phyloP scores from a whole-genome alignment of 164 flowering plant species.

The Santalum album region DNA sequence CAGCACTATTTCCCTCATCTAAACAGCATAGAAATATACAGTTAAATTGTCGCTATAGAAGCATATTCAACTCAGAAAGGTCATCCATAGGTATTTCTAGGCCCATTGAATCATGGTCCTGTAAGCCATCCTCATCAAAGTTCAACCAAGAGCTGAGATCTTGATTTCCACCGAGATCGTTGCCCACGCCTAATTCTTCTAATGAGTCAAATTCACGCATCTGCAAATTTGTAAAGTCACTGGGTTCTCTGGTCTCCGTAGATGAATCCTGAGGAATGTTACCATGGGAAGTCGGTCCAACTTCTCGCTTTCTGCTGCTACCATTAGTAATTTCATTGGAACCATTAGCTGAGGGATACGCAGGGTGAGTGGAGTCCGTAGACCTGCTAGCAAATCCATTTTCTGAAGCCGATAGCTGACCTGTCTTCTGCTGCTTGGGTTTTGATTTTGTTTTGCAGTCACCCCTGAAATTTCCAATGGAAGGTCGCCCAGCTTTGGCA shows the following conservation, averaged over 20 bases:
- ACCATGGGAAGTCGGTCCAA: conserved; percentile 13
- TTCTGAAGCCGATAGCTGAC: conserved; percentile 44
- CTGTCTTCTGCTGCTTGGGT: conserved; percentile 60
- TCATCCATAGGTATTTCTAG: conserved; percentile 77
- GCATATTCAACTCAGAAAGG: conserved; percentile 48
- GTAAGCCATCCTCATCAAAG: conserved; percentile 46
- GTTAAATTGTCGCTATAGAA: conserved; percentile 25
- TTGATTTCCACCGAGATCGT: conserved; percentile 30
- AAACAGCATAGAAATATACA: conserved; percentile 29
- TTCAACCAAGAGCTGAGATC: conserved; percentile 47
- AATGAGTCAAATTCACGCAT: conserved; percentile 38
- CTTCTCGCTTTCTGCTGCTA: conserved; percentile 22
- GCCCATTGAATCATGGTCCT: conserved; percentile 50
- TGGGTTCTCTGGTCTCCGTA: conserved; percentile 27
- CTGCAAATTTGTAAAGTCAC: conserved; percentile 34
- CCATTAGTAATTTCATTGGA: conserved; percentile 17
- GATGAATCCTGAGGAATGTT: conserved; percentile 16
- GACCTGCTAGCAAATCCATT: conserved; percentile 29
- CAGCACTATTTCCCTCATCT: conserved; percentile 19
- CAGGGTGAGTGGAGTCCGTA: conserved; percentile 23
- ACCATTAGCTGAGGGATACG: conserved; percentile 15
- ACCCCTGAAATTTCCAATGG: conserved; percentile 31
- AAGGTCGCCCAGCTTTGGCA: conserved; percentile 42
- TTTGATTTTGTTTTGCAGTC: conserved; percentile 65
- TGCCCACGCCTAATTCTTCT: conserved; percentile 33